These are phyloP conservation scores for Saturnispora hagleri DNA, from an alignment of 805 yeast species.

Conservation along the genomic window DNA sequence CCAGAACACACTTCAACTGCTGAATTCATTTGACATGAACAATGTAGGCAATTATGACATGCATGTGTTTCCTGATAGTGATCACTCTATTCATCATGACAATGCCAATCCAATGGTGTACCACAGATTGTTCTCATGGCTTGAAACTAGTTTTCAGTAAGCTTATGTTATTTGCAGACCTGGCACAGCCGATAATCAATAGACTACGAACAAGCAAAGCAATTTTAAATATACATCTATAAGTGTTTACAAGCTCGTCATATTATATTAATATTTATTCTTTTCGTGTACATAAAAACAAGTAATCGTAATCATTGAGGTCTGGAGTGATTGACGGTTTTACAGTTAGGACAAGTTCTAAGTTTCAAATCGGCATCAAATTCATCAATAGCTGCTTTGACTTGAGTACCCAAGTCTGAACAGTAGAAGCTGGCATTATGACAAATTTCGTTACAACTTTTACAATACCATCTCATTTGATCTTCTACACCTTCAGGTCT, in stretches of 20 bases:
- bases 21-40: slow-evolving; percentile 47
- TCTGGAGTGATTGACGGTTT: slow-evolving; percentile 59
- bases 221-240: not conserved
- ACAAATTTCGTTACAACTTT: slow-evolving; percentile 53
- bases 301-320: slow-evolving; percentile 32
- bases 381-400: slow-evolving; percentile 65
- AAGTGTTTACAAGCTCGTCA: not conserved
- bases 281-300: not conserved
- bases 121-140: slow-evolving; percentile 65
- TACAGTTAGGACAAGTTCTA: slow-evolving; percentile 70
- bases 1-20: slow-evolving; percentile 53
- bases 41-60: slow-evolving; percentile 70
- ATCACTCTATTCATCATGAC: slow-evolving; percentile 73
- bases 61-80: slow-evolving; percentile 87
- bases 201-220: not conserved
- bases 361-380: slow-evolving; percentile 56
- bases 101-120: slow-evolving; percentile 70
- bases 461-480: slow-evolving; percentile 81
- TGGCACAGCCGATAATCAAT: no score
- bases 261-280: not conserved
- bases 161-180: not conserved
- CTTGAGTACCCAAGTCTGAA: slow-evolving; percentile 80
- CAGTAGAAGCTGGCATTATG: slow-evolving; percentile 68
- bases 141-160: slow-evolving; percentile 42
- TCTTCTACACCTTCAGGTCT: slow-evolving; percentile 67